Base-by-base conservation (phyloP, 306 rosid species). In the Vicia faba region DNA sequence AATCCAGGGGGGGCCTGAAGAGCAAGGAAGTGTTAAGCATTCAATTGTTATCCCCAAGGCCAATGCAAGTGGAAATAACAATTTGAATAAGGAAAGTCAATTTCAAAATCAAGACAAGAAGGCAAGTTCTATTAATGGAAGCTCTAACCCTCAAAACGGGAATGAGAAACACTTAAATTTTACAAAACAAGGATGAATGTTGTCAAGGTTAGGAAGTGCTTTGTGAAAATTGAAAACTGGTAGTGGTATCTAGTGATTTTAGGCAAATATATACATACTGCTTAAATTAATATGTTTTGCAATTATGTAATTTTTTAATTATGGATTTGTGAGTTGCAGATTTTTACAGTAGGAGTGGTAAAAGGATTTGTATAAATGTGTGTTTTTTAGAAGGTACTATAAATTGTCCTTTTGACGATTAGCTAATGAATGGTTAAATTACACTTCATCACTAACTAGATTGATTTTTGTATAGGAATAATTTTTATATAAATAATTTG, bases 101-200 rank as follows among this genome's bases (percentile, higher is more conserved):
- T 46, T 11, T 54, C 68, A 13, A 57, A 71, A 78, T 7, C 72
- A 41, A 8, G 71, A 58, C 15, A 44, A 31, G 70, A 61, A 33
- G 36, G n/a, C 35, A 49, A 45, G 7, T 72, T 63, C 78, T 48
- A 16, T 43, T 40, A 58, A 66, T 74, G 72, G 56, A 31, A 63
- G 31, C 68, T 75, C 54, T 66, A 66, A 72, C 43, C 44, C 70
- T 62, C 84, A 77, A 80, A 75, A 49, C 35, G 23, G 31, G 53
- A 61, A 66, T 66, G 79, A 39, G 57, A 76, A 83, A 45, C 39
- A 39, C 65, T 71, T 33, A 55, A 74, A 71, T 53, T 57, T 72
- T 40, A 56, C 74, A 3, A 39, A 36, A n/a, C 65, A 66, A 66
- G 81, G 81, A 65, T 68, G 77, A 66, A 57, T 8, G 76, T 19